Percentiles rank a stretch among this genome's conserved stretches.
Conservation (phyloP, 257 asterid genomes). For the Eucommia ulmoides region DNA sequence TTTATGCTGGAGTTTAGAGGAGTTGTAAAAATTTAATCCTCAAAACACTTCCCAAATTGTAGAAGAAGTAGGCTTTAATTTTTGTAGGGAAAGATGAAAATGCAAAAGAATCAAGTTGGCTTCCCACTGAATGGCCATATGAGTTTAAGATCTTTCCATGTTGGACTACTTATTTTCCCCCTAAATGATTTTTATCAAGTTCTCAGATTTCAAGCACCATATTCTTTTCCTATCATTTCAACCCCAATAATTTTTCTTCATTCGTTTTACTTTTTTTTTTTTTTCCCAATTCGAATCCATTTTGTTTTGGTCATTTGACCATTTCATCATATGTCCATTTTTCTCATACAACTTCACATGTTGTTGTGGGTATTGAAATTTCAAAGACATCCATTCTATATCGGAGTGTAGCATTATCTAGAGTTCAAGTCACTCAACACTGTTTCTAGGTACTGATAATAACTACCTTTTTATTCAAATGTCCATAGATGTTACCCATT, state of each 20-base stretch:
- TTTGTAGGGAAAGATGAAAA: conserved; percentile 87
- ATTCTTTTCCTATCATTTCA: not conserved
- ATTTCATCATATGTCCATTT: conserved; percentile 1
- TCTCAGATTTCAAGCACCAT: not conserved
- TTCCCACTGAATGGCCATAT: not conserved
- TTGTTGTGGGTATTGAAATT: conserved; percentile 55
- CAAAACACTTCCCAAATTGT: conserved; percentile 52
- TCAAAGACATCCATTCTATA: conserved; percentile 60
- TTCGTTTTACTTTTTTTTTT: no score
- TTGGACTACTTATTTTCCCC: not conserved
- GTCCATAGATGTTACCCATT: no score
- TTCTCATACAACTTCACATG: conserved; percentile 4
- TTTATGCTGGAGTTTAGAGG: no score
- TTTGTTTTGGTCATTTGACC: not conserved
- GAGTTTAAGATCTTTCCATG: not conserved
- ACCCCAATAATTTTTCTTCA: no score
- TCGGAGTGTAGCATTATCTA: conserved; percentile 90
- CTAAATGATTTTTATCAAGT: no score
- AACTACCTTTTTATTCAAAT: no score
- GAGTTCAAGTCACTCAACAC: conserved; percentile 82
- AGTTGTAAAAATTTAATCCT: no score
- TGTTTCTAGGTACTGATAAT: conserved; percentile 51
- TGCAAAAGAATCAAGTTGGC: conserved; percentile 90
- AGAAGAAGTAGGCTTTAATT: conserved; percentile 69
- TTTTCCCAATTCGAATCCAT: not conserved